Conservation (phyloP, 2,329 filamentous ascomycete genomes). For the Orbilia oligospora region DNA sequence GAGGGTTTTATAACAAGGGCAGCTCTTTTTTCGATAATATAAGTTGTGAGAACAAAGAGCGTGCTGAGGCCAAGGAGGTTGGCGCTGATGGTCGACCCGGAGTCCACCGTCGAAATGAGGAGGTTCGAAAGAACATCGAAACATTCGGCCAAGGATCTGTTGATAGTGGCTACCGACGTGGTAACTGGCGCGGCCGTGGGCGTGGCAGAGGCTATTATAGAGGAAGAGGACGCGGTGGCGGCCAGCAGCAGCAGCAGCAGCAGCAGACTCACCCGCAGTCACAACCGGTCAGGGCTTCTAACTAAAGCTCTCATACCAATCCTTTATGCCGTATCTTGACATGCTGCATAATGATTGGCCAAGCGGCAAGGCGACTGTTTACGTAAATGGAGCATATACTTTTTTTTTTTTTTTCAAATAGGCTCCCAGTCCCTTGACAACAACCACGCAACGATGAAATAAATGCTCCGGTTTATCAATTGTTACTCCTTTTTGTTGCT, state of each 20-base stretch:
- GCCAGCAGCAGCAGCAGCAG: slow-evolving; percentile 29
- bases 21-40: slow-evolving; percentile 98
- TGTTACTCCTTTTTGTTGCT: not conserved
- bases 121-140: slow-evolving; percentile 95
- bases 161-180: slow-evolving; percentile 79
- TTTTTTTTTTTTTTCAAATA: not conserved
- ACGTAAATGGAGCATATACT: not conserved
- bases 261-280: slow-evolving; percentile 12
- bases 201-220: slow-evolving; percentile 69
- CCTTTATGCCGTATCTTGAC: not conserved
- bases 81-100: slow-evolving; percentile 75
- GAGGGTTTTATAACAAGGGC: slow-evolving; percentile 81
- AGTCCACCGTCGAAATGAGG: slow-evolving; percentile 89
- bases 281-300: slow-evolving; percentile 64
- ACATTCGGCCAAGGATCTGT: slow-evolving; percentile 98
- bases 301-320: slow-evolving; percentile 23
- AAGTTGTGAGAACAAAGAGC: slow-evolving; percentile 90
- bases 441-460: not conserved
- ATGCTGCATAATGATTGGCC: not conserved
- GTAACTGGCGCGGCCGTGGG: slow-evolving; percentile 82
- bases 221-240: slow-evolving; percentile 69
- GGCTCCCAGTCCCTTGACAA: not conserved
- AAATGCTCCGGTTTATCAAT: not conserved
- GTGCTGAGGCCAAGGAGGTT: slow-evolving; percentile 77
- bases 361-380: not conserved